Conservation (phyloP, 441 rosid species). For the Euphorbia schlechtendalii region DNA sequence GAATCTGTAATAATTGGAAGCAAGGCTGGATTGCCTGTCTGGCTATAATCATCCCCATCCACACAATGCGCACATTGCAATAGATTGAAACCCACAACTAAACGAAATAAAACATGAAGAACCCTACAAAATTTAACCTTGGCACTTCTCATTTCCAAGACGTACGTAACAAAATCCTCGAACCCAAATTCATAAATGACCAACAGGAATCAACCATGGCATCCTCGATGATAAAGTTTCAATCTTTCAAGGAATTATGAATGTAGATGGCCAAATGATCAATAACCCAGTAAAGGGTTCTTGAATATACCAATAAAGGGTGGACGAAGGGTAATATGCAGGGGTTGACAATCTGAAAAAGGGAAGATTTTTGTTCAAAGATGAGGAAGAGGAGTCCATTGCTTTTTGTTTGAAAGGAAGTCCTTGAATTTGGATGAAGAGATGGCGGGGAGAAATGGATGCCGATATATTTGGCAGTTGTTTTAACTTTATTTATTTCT, state of each 20-base stretch:
- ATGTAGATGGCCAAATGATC: conserved; percentile 2
- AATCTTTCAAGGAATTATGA: conserved; percentile 4
- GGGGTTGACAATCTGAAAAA: not conserved
- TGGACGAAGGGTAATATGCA: conserved; percentile 15
- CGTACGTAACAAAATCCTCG: conserved; percentile 4
- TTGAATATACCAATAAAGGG: conserved; percentile 16
- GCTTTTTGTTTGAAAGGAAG: conserved; percentile 28
- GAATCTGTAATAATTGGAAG: conserved; percentile 46
- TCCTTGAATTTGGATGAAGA: conserved; percentile 42
- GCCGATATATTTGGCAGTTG: conserved; percentile 33
- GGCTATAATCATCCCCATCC: conserved; percentile 55
- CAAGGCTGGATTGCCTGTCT: conserved; percentile 42
- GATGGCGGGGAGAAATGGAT: conserved; percentile 47
- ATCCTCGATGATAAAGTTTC: conserved; percentile 8
- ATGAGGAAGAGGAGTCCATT: conserved; percentile 10
- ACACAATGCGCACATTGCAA: conserved; percentile 25
- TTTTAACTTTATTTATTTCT: no score
- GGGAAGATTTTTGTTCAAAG: conserved; percentile 9
- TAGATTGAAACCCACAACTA: conserved; percentile 29
- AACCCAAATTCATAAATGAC: not conserved
- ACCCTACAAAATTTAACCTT: conserved; percentile 25
- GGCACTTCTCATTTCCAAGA: conserved; percentile 37
- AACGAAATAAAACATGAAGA: conserved; percentile 24
- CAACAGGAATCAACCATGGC: conserved; percentile 31
- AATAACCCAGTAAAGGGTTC: conserved; percentile 11